These are phyloP conservation scores for Gaertneriomyces sp. DNA, from an alignment of 192 early-diverging fungal species.

Conservation along the genomic window DNA sequence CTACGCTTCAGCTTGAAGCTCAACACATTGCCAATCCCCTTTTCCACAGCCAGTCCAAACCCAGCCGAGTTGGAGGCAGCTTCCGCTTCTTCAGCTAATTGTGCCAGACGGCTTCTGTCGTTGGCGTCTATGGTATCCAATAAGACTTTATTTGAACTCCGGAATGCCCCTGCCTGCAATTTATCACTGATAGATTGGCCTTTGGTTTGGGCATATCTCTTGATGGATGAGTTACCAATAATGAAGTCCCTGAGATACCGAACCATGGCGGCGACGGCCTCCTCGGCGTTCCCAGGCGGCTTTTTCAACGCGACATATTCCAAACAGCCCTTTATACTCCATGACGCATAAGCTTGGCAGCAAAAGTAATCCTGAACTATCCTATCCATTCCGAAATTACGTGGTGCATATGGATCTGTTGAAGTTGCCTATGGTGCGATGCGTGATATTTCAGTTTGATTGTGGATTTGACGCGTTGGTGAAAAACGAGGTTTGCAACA, in stretches of 20 bases:
- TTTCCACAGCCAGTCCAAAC: not conserved
- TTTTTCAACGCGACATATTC: not conserved
- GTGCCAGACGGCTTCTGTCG: not conserved
- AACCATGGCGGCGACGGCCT: not conserved
- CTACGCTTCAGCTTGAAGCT: not conserved
- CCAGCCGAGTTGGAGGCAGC: not conserved
- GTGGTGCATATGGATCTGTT: too few species aligned
- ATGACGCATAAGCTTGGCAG: not conserved
- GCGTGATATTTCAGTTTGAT: too few species aligned
- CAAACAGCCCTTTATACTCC: not conserved
- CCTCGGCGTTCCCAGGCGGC: not conserved
- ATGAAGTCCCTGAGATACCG: not conserved
- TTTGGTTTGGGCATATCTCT: not conserved
- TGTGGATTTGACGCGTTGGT: too few species aligned
- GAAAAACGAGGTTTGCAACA: too few species aligned
- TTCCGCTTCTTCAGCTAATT: not conserved
- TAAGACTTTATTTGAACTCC: not conserved
- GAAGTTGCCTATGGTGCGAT: too few species aligned
- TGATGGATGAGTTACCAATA: not conserved
- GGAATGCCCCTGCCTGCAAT: not conserved
- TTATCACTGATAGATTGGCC: not conserved
- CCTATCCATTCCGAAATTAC: not conserved
- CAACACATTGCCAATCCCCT: not conserved
- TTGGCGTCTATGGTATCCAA: not conserved
- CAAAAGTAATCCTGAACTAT: not conserved